Conservation (phyloP, 208 protist genomes). For the Jaenimonas drosophilae region DNA sequence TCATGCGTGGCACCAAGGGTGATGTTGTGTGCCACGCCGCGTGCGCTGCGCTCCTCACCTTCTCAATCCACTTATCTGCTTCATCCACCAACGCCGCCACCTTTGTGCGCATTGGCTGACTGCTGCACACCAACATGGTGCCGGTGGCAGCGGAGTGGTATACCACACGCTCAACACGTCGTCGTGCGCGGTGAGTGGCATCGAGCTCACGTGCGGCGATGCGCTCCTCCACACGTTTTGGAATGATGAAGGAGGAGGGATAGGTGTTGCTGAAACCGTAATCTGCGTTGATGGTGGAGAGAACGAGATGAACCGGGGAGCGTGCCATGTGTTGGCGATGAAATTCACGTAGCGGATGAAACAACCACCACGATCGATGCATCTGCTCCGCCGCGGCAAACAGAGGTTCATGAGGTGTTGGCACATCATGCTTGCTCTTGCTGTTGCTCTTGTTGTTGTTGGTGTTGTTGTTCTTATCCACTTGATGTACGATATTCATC, state of each 20-base stretch:
- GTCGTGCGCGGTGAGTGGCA: constrained; percentile 19
- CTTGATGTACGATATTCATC: too few relatives aligned
- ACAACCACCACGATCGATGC: constrained; percentile 40
- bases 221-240: constrained; percentile 11
- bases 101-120: too few relatives aligned
- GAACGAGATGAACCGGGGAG: constrained; percentile 11
- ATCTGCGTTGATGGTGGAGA: constrained; percentile 24
- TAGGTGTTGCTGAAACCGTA: constrained; percentile 33
- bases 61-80: too few relatives aligned
- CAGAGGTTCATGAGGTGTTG: too few relatives aligned
- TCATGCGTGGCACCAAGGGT: too few relatives aligned
- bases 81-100: too few relatives aligned
- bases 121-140: constrained; percentile 39
- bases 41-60: too few relatives aligned
- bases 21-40: too few relatives aligned
- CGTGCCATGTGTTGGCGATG: constrained; percentile 21
- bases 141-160: constrained; percentile 45
- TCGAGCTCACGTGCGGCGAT: constrained; percentile 9
- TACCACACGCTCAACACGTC: constrained; percentile 62
- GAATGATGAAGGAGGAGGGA: constrained; percentile 34
- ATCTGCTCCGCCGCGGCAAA: too few relatives aligned
- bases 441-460: too few relatives aligned
- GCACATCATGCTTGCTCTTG: too few relatives aligned
- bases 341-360: constrained; percentile 25
- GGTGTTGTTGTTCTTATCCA: too few relatives aligned